These are phyloP conservation scores for Arctostaphylos glauca DNA, from an alignment of 148 eudicot genomes.

Conservation along the genomic window DNA sequence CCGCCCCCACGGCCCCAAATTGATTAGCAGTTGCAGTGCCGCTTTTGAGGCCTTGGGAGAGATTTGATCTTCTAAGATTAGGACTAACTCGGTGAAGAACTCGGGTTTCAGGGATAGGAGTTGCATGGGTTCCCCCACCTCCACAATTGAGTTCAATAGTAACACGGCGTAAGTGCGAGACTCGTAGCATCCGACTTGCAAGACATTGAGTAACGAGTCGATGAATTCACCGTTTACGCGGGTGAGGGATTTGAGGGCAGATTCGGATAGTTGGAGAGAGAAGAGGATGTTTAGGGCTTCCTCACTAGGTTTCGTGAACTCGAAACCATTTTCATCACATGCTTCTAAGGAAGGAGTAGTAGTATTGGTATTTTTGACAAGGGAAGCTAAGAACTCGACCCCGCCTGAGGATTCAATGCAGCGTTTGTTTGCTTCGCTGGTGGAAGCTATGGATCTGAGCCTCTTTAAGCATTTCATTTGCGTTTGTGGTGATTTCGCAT, in stretches of 20 bases:
- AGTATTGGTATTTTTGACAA: slow-evolving; percentile 12
- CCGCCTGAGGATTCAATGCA: slow-evolving; percentile 52
- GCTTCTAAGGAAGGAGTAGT: not conserved
- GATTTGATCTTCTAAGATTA: slow-evolving; percentile 40
- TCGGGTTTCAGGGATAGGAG: slow-evolving; percentile 24
- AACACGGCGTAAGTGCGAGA: slow-evolving; percentile 47
- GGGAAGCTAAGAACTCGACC: slow-evolving; percentile 41
- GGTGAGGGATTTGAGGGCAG: slow-evolving; percentile 29
- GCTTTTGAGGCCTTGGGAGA: slow-evolving; percentile 46
- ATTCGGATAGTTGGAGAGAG: slow-evolving; percentile 44
- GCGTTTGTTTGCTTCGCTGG: slow-evolving; percentile 50
- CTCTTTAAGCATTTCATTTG: slow-evolving; percentile 27
- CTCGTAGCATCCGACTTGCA: slow-evolving; percentile 41
- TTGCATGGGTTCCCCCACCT: slow-evolving; percentile 41
- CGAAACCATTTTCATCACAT: slow-evolving; percentile 13
- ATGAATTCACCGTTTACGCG: slow-evolving; percentile 24
- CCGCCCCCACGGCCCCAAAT: slow-evolving; percentile 46
- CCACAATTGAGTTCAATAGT: slow-evolving; percentile 39
- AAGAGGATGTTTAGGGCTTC: slow-evolving; percentile 56
- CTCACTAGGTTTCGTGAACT: slow-evolving; percentile 22
- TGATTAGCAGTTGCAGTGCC: slow-evolving; percentile 41
- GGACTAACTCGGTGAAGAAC: slow-evolving; percentile 41
- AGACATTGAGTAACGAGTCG: slow-evolving; percentile 29
- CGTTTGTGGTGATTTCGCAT: slow-evolving; percentile 23
- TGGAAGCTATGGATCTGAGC: slow-evolving; percentile 46